Percentiles rank a stretch among this genome's conserved stretches.
phyloP scores from a whole-genome alignment of 1,284 basidiomycete genomes.

The Megacollybia platyphylla region DNA sequence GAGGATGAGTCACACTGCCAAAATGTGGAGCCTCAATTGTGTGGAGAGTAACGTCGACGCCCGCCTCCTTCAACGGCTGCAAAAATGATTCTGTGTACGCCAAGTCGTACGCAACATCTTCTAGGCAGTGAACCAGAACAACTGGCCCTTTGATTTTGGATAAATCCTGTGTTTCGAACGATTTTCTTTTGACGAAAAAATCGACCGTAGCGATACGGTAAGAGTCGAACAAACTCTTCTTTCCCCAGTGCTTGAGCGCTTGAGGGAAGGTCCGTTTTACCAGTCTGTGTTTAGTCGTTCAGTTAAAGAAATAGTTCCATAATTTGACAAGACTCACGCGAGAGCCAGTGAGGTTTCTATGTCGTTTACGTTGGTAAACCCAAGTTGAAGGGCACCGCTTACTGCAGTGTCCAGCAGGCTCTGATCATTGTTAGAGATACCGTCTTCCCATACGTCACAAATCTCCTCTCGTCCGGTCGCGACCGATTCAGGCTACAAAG shows the following conservation, averaged over 20 bases:
- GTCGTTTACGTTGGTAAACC: not conserved
- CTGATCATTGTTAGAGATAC: not conserved
- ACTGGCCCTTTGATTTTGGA: constrained; percentile 4
- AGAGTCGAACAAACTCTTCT: constrained; percentile 16
- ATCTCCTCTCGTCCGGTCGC: constrained; percentile 6
- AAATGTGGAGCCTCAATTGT: constrained; percentile 3
- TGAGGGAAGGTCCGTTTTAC: constrained; percentile 13
- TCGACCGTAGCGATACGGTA: constrained; percentile 18
- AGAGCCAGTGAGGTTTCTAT: not conserved
- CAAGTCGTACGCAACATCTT: constrained; percentile 5
- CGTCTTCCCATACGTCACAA: constrained; percentile 2
- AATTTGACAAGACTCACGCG: not conserved
- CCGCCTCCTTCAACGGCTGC: constrained; percentile 1
- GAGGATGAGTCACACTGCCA: not conserved
- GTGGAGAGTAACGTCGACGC: constrained; percentile 1
- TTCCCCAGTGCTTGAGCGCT: constrained; percentile 13
- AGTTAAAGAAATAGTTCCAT: not conserved
- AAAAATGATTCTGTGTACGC: constrained; percentile 3
- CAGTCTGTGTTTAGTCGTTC: constrained; percentile 8
- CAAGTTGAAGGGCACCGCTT: constrained; percentile 6
- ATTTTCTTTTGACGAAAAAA: constrained; percentile 18
- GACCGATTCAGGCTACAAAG: constrained; percentile 5
- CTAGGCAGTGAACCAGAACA: constrained; percentile 2
- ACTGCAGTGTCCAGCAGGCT: constrained; percentile 3
- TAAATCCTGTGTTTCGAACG: constrained; percentile 7